Evolutionary conservation across 345 rosid genomes (phyloP), one percentile per base, ranked within the genome.

Genomic region (Salix purpurea): DNA sequence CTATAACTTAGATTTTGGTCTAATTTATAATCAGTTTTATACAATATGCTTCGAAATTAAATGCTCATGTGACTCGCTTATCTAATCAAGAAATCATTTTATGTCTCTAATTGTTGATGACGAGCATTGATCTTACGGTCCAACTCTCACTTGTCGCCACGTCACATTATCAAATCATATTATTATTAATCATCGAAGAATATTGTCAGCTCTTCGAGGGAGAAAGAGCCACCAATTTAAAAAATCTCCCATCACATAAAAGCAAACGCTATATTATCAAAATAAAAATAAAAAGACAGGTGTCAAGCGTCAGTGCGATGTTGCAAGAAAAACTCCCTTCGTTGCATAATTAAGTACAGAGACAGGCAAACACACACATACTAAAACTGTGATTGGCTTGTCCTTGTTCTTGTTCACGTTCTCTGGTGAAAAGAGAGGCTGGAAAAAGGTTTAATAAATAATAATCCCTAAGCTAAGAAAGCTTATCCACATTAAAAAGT

Each of bases 331-430:
- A 83, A 83, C 70, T 73, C 32, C 60, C 73, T 71, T 74, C 72
- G 71, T 18, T 40, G 82, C 71, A 72, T 79, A 76, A 82, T 80
- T 77, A 81, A 74, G 79, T 80, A 71, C 40, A 78, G 69, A 69
- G 87, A 78, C 88, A 88, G 87, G 78, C 86, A 77, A 77, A 72
- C 81, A 81, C 70, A 76, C 97, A 90, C 93, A 67, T 76, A 88
- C 74, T 73, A 70, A 65, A 77, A 50, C 68, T 37, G 67, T 78
- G 74, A 89, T 89, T 90, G 97, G 97, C 71, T 81, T 82, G 83
- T 83, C 83, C 36, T 73, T 69, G 26, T 71, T 70, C 65, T 0
- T 50, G 28, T 69, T 77, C 80, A 67, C 36, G 52, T 64, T 81
- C 71, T 52, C 7, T 56, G 54, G 18, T 58, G 77, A n/a, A 32